Percentiles rank a stretch among this genome's conserved stretches.
Conservation (phyloP, 176 grass and related monocot genomes). For the Neostapfia colusana region DNA sequence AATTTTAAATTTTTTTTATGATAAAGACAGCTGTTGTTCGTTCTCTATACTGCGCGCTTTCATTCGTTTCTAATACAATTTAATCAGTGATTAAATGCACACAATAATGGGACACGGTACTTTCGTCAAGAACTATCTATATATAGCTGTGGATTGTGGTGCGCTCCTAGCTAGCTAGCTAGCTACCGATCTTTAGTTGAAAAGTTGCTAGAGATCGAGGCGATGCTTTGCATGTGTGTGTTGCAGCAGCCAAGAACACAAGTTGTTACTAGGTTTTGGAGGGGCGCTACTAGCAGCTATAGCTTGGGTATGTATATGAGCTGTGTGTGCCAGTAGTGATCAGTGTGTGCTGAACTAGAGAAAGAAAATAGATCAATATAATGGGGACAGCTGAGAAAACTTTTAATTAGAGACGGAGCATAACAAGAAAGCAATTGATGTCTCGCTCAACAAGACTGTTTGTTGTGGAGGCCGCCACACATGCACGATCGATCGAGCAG, state of each 20-base stretch:
- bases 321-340: constrained; percentile 6
- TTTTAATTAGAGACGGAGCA: background rate
- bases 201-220: constrained; percentile 26
- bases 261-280: constrained; percentile 23
- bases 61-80: background rate
- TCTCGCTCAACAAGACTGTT: background rate
- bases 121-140: constrained; percentile 3
- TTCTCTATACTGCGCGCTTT: too few species aligned
- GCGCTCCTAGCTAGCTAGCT: too few species aligned
- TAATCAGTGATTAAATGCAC: background rate
- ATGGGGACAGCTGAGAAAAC: constrained; percentile 15
- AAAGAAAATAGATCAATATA: background rate
- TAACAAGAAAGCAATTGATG: background rate
- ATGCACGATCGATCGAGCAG: background rate
- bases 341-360: background rate
- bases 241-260: constrained; percentile 14
- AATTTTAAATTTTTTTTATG: too few species aligned
- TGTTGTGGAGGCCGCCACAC: background rate
- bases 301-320: background rate
- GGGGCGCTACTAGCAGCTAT: too few species aligned
- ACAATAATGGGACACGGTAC: too few species aligned
- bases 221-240: background rate
- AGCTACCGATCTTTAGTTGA: constrained; percentile 14
- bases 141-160: too few species aligned
- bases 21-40: too few species aligned